Evolutionary conservation across 257 asterid genomes (phyloP).

Genomic region (Galeopsis tetrahit): DNA sequence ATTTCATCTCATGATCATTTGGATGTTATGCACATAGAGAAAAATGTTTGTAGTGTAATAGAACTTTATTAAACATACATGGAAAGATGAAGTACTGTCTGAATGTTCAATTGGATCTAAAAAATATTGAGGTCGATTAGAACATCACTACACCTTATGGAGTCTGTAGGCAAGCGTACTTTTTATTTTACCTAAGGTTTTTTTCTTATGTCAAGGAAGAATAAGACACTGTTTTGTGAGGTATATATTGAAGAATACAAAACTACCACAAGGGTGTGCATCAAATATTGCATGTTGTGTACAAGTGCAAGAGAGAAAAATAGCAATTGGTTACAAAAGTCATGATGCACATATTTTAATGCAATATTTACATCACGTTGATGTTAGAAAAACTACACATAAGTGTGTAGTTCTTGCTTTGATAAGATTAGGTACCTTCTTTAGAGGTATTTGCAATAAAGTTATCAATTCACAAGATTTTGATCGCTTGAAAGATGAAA

Average conservation of each 20-base stretch:
- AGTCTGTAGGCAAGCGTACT: not conserved
- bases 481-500: not conserved
- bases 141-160: not conserved
- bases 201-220: constrained; percentile 8
- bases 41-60: not conserved
- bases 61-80: constrained; percentile 7
- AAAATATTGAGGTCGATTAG: not conserved
- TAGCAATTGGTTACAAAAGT: not conserved
- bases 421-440: constrained; percentile 2
- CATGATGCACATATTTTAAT: not conserved
- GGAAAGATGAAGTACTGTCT: constrained; percentile 7
- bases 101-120: constrained; percentile 16
- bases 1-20: not conserved
- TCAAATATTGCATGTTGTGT: constrained; percentile 15
- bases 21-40: constrained; percentile 21
- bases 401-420: not conserved
- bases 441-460: constrained; percentile 11
- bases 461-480: not conserved
- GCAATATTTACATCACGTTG: constrained; percentile 6
- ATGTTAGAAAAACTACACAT: not conserved
- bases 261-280: constrained; percentile 2
- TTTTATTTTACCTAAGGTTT: not conserved
- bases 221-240: not conserved
- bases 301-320: not conserved
- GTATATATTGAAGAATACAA: constrained; percentile 3